Base-by-base conservation (phyloP, 257 asterid species). In the Nicotiana sylvestris region DNA sequence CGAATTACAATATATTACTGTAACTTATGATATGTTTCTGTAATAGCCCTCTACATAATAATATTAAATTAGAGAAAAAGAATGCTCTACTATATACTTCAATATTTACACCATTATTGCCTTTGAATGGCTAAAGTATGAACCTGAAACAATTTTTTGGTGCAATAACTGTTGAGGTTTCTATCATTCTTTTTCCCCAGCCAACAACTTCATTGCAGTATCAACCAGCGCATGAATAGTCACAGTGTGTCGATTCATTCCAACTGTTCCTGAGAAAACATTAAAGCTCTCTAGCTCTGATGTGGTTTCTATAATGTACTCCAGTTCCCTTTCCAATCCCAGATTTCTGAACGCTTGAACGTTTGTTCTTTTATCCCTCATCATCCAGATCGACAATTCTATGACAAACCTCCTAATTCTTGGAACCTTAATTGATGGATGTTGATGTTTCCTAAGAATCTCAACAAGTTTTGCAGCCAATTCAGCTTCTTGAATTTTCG, bases 281-380 rank as follows among this genome's bases (percentile, higher is more conserved):
- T 92, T 92, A 88, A 93, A 94, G 87, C 94, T 92, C 89, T 94
- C 98, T 18, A 94, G 90, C 87, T 96, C 98, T 0, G 98, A 91
- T 37, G 94, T 92, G 29, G 98, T 94, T 66, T 96, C 97, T 80
- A 81, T 66, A 69, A 96, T 87, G 69, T 82, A 83, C 65, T 93
- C 95, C 66, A 96, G 93, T 87, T 94, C 92, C 69, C 9, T 68
- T 57, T 87, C 91, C 92, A 96, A 62, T 66, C 93, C 97, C 83
- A 94, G 74, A 35, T 87, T 76, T 83, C 74, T 62, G 76, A 93
- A 94, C 17, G 68, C 87, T 11, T 78, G 84, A 51, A 81, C 46
- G 21, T 87, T 92, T n/a, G 56, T 60, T 10, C 51, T 57, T 43
- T 92, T 85, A 25, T 92, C 92, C 81, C 85, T 93, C 97, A 96